Percentiles rank a stretch among this genome's conserved stretches.
Conservation (phyloP, 1,284 basidiomycete species). For the Cryptococcus depauperatus region DNA sequence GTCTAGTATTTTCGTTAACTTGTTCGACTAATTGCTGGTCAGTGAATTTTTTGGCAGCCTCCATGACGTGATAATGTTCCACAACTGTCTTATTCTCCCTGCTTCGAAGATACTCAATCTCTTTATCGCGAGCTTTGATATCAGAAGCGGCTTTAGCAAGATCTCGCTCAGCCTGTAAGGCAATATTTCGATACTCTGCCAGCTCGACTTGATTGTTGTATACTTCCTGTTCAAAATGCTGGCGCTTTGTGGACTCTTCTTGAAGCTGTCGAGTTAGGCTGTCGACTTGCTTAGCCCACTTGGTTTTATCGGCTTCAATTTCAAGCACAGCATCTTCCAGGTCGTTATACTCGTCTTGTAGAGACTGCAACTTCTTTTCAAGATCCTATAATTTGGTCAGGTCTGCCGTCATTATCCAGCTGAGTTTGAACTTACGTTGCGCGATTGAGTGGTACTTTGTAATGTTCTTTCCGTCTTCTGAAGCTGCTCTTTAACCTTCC, state of each 20-base stretch:
- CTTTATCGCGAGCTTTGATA: constrained; percentile 73
- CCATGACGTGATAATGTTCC: constrained; percentile 95
- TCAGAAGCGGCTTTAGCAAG: constrained; percentile 70
- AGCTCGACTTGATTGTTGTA: constrained; percentile 63
- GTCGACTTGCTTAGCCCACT: constrained; percentile 63
- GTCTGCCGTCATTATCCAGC: constrained; percentile 1
- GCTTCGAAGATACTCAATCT: constrained; percentile 73
- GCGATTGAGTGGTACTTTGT: constrained; percentile 55
- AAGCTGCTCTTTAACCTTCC: constrained; percentile 61
- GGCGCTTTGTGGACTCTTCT: constrained; percentile 52
- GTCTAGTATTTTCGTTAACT: constrained; percentile 36
- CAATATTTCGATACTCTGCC: constrained; percentile 58
- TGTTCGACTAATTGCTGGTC: constrained; percentile 77
- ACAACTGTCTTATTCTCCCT: constrained; percentile 96
- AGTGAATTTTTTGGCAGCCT: constrained; percentile 92
- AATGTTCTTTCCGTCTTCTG: constrained; percentile 62
- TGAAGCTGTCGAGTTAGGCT: constrained; percentile 50
- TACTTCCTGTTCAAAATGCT: constrained; percentile 61
- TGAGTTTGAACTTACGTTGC: constrained; percentile 54
- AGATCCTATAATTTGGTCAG: constrained; percentile 50
- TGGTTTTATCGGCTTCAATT: constrained; percentile 70
- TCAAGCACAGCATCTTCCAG: constrained; percentile 81
- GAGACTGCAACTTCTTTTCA: constrained; percentile 61
- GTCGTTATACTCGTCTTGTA: constrained; percentile 65
- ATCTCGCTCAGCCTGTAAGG: constrained; percentile 68